Base-by-base conservation (phyloP, 306 rosid genomes). In the Rubus idaeus region DNA sequence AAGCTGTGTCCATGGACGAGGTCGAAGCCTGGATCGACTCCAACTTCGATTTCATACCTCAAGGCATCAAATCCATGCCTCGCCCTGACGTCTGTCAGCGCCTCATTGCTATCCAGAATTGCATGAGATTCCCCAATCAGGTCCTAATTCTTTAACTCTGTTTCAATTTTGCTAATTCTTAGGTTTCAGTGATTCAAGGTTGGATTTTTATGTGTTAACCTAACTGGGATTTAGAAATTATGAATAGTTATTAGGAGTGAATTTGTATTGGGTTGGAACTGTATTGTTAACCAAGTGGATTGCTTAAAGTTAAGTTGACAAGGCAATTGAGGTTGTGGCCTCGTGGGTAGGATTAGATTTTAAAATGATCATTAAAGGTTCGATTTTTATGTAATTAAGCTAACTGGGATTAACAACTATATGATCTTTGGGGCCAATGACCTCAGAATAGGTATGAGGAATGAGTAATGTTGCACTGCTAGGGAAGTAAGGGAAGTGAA, bases 1-100 rank as follows among this genome's bases (percentile, higher is more conserved):
- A 86, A 73, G 97, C 91, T 49, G 95, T 91, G 16, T 86, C 84
- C 82, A 87, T 89, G 91, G 81, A 69, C 37, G 97, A 95, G 78
- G 97, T 95, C 17, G 97, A 95, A 82, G 88, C 97, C 3, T 95
- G 98, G 97, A 83, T 95, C 66, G 97, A 92, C 63, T 78, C 96
- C 70, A 95, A 95, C 77, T 82, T 77, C 74, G 81, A 72, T 20
- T 88, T 96, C 81, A 71, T 95, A 17, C 97, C 97, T 0, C 84
- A 80, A 35, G 97, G 97, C 39, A 84, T 95, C 72, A 84, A 82
- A 39, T 95, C 97, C 42, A 90, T 95, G 98, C 92, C 97, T 79
- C 97, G 96, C 66, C 40, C 92, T 4, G 96, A 95, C 55, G 87
- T 95, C 80, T 92, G 91, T 23, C 92, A 73, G 46, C 78, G 97